A percentile compares a stretch with the other conserved stretches of the same genome.
Conservation (phyloP, 2,329 filamentous ascomycete genomes). For the Aspergillus latus region DNA sequence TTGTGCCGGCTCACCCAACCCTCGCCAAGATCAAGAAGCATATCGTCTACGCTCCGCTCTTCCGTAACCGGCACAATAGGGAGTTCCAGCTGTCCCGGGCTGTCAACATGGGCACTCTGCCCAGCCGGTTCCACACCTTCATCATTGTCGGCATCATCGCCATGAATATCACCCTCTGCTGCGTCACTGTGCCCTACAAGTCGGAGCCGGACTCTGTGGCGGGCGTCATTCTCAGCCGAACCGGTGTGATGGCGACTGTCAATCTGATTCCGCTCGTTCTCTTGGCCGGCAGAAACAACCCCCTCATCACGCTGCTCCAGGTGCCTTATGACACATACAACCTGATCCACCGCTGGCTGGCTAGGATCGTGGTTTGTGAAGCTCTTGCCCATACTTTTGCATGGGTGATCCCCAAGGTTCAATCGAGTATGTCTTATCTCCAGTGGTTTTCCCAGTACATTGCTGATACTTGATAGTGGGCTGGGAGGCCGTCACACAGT, state of each 20-base stretch:
- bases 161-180: conserved; percentile 54
- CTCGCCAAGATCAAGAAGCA: conserved; percentile 70
- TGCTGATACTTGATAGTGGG: conserved; percentile 32
- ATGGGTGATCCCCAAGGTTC: conserved; percentile 71
- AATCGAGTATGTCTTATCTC: conserved; percentile 26
- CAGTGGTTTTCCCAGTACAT: not conserved
- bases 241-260: conserved; percentile 43
- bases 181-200: conserved; percentile 44
- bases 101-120: conserved; percentile 48
- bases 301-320: conserved; percentile 43
- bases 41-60: conserved; percentile 53
- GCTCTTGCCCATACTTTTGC: conserved; percentile 67
- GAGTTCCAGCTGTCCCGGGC: conserved; percentile 47
- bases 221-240: conserved; percentile 45
- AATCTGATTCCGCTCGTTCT: conserved; percentile 47
- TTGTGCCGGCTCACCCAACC: conserved; percentile 56
- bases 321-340: conserved; percentile 48
- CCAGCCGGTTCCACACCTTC: conserved; percentile 47
- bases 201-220: conserved; percentile 34
- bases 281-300: conserved; percentile 46
- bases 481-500: conserved; percentile 36
- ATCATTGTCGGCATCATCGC: conserved; percentile 42
- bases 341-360: conserved; percentile 75
- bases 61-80: conserved; percentile 45
- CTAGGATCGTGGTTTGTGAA: conserved; percentile 69